A percentile compares a stretch with the other conserved stretches of the same genome.
Conservation (phyloP, 495 filamentous ascomycete genomes). For the Penicillium samsonianum region DNA sequence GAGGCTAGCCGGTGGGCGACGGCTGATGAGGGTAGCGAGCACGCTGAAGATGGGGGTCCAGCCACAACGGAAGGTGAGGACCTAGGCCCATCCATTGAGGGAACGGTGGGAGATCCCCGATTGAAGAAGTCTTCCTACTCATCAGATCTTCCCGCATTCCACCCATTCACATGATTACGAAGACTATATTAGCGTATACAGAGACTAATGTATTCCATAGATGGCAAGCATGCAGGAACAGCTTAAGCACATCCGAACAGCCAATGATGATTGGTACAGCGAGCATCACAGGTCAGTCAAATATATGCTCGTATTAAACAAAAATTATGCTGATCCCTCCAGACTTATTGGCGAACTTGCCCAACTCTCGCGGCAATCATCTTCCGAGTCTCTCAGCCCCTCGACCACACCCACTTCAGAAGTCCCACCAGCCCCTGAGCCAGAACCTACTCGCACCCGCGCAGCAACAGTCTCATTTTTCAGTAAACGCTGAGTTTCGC, state of each 20-base stretch:
- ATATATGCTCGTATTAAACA: background rate
- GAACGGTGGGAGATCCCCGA: conserved; percentile 55
- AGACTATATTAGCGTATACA: conserved; percentile 21
- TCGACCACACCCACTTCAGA: conserved; percentile 39
- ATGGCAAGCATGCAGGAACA: conserved; percentile 56
- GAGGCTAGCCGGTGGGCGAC: conserved; percentile 47
- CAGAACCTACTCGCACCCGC: conserved; percentile 22
- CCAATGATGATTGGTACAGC: conserved; percentile 50
- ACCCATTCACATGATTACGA: conserved; percentile 37
- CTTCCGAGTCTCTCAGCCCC: conserved; percentile 36
- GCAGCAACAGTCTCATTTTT: conserved; percentile 15
- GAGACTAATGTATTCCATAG: conserved; percentile 35
- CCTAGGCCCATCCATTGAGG: conserved; percentile 55
- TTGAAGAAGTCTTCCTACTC: conserved; percentile 36
- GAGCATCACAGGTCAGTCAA: conserved; percentile 45
- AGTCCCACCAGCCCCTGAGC: conserved; percentile 21
- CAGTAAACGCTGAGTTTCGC: conserved; percentile 11
- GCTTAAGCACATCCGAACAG: conserved; percentile 50
- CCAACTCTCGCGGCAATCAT: conserved; percentile 39
- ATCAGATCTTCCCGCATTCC: conserved; percentile 38
- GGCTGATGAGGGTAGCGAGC: conserved; percentile 33
- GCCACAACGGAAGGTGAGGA: conserved; percentile 54
- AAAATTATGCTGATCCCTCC: conserved; percentile 6
- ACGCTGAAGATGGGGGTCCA: conserved; percentile 39
- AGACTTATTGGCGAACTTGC: conserved; percentile 49